A percentile compares a stretch with the other conserved stretches of the same genome.
Evolutionary conservation across 768 basidiomycete species (phyloP).

Genomic region (Solioccasus polychromus): DNA sequence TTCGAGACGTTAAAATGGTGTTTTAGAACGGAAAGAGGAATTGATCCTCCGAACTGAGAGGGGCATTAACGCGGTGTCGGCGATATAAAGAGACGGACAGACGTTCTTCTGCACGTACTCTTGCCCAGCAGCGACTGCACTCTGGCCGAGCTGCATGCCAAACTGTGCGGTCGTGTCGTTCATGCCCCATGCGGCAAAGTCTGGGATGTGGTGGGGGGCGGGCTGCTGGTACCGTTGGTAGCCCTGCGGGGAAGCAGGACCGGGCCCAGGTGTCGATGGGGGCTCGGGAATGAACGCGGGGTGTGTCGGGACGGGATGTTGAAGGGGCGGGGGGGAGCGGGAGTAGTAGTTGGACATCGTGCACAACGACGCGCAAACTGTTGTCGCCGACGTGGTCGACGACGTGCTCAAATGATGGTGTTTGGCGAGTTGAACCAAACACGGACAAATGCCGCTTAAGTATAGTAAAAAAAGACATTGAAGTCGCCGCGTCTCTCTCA

Average conservation of each 20-base stretch:
- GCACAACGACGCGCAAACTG: not conserved
- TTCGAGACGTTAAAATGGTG: constrained; percentile 96
- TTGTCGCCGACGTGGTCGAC: not conserved
- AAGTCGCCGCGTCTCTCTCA: not conserved
- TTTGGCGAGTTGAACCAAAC: constrained; percentile 15
- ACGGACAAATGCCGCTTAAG: constrained; percentile 15
- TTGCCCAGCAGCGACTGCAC: constrained; percentile 89
- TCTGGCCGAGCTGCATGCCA: constrained; percentile 92
- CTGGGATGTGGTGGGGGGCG: constrained; percentile 36
- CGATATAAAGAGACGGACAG: constrained; percentile 25
- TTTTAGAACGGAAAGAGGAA: constrained; percentile 76
- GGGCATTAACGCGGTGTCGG: constrained; percentile 4
- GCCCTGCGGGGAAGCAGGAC: constrained; percentile 60
- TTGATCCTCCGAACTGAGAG: constrained; percentile 71
- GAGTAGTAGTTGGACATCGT: constrained; percentile 37
- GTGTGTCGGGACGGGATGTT: constrained; percentile 87
- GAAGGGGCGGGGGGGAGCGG: constrained; percentile 73
- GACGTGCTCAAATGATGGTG: no score
- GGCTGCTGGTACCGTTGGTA: constrained; percentile 37
- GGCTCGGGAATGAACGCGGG: constrained; percentile 84
- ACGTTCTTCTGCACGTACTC: constrained; percentile 96
- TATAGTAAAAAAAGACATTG: constrained; percentile 16
- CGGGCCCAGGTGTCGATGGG: constrained; percentile 68
- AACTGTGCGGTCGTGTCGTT: constrained; percentile 93
- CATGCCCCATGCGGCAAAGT: constrained; percentile 76